phyloP scores from a whole-genome alignment of 2,329 filamentous ascomycete species.

The Colletotrichum sidae region DNA sequence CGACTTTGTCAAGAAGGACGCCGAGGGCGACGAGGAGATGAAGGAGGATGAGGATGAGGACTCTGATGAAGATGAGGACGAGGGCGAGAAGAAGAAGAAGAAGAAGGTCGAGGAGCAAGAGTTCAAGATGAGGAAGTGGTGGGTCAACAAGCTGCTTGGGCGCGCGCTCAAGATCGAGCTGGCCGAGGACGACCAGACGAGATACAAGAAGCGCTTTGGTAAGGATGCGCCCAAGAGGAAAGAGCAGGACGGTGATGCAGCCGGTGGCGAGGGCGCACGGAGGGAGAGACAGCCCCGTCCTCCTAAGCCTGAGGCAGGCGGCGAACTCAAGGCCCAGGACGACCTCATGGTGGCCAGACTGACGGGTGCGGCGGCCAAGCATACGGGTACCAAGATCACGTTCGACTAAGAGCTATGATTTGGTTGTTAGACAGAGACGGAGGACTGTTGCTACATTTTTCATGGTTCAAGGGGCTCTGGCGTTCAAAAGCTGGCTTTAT shows the following conservation, averaged over 20 bases:
- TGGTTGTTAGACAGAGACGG: no score
- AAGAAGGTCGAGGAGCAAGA: conserved; percentile 52
- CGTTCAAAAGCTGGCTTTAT: no score
- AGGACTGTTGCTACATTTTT: no score
- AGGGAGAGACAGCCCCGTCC: conserved; percentile 50
- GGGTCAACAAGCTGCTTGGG: conserved; percentile 86
- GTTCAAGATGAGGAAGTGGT: conserved; percentile 77
- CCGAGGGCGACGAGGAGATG: conserved; percentile 51
- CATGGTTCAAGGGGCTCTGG: no score
- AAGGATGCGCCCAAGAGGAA: conserved; percentile 69
- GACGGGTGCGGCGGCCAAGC: conserved; percentile 82
- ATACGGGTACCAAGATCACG: conserved; percentile 82
- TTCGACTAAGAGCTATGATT: conserved; percentile 69
- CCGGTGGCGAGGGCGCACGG: conserved; percentile 36
- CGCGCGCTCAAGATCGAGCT: conserved; percentile 89
- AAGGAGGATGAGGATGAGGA: conserved; percentile 52
- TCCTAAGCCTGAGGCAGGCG: conserved; percentile 32
- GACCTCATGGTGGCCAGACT: conserved; percentile 70
- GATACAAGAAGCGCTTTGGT: conserved; percentile 95
- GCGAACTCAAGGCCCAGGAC: conserved; percentile 54
- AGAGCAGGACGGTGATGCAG: conserved; percentile 43
- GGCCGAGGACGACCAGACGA: conserved; percentile 87
- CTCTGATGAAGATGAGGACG: conserved; percentile 46
- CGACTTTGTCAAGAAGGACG: conserved; percentile 66
- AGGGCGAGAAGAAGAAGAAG: conserved; percentile 48